Evolutionary conservation across 495 filamentous ascomycete species (phyloP), one percentile per base, ranked within the genome.

Genomic region (Penicillium silybi): DNA sequence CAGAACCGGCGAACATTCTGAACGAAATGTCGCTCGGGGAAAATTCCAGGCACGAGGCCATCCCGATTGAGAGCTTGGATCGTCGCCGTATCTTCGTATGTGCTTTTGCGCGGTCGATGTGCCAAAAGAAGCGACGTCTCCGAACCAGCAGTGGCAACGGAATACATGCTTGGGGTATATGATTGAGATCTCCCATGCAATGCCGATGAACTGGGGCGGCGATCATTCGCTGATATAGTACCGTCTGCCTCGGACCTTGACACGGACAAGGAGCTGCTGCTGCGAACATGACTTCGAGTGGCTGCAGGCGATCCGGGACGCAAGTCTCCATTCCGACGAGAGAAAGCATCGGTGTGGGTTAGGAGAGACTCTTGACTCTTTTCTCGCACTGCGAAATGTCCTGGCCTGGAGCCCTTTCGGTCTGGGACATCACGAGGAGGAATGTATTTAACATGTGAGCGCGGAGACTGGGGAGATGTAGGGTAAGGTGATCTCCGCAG

Each of bases 1-100:
- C 85, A 85, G 58, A 87, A 92, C 29, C 87, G 80, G 16, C 84
- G 75, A 15, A 90, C 81, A 58, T 90, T 91, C 35, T 80, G 78
- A 2, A 88, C 72, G 38, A 91, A 76, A 56, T 88, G 85, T 41
- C 77, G 72, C 15, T 76, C 62, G 1, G 88, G 88, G 48, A 89
- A 90, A 25, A 86, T 80, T 0, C 84, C 80, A 2, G 82, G 77
- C 10, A 86, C 70, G 39, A 71, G 64, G 0, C 85, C 85, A 15
- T 76, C 78, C 6, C 74, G 73, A 23, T 80, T 74, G 5, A 88
- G 74, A 0, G 69, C 73, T 50, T 77, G 68, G 15, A 88, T 67
- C 0, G 80, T 79, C 39, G 75, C 70, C 1, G 72, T 74, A 48
- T 84, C 75, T 15, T 79, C 78, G 47, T 82, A 84, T 1, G 76